Evolutionary conservation across 768 basidiomycete species (phyloP), one percentile per base, ranked within the genome.

Genomic region (Obba rivulosa): DNA sequence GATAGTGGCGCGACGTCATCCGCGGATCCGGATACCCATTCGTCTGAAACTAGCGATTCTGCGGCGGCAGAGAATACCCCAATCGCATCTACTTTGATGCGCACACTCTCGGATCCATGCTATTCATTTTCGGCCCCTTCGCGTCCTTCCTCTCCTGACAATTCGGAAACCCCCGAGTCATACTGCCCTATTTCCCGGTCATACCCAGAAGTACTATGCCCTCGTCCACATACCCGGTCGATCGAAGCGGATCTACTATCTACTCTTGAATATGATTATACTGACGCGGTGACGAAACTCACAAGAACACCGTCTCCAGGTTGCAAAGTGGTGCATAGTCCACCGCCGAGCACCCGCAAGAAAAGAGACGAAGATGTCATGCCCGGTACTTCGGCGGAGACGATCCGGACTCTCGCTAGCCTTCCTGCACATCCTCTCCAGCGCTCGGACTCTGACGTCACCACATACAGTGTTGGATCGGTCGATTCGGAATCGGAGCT

Each of bases 341-440:
- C 54, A 16, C 34, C 45, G 18, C 25, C 43, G 22, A 50, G 54
- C 40, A 50, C 34, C 23, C 41, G 52, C 10, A 42, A 51, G 43
- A 51, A 49, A 18, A 40, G 46, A 23, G 28, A 44, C 20, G 57
- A 66, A 18, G 60, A 58, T 21, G 64, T 70, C 39, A 61, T 73
- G 50, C 69, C 75, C n/a, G 68, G 71, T n/a, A 71, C 73, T 13
- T 74, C 77, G 24, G 66, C 66, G 22, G 75, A 68, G 37, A 76
- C 74, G 21, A 69, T 75, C 46, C 64, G 73, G 45, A 43, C 51
- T 46, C 48, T 51, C 40, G 28, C 43, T 47, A 52, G 50, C 37
- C 43, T 23, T 17, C 49, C 50, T 35, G 49, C 52, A 24, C 44
- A 21, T n/a, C 17, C 40, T 23, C 39, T n/a, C 43, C 35, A 14